These are phyloP conservation scores for Ganoderma leucocontextum DNA, from an alignment of 1,284 basidiomycete species.

Conservation along the genomic window DNA sequence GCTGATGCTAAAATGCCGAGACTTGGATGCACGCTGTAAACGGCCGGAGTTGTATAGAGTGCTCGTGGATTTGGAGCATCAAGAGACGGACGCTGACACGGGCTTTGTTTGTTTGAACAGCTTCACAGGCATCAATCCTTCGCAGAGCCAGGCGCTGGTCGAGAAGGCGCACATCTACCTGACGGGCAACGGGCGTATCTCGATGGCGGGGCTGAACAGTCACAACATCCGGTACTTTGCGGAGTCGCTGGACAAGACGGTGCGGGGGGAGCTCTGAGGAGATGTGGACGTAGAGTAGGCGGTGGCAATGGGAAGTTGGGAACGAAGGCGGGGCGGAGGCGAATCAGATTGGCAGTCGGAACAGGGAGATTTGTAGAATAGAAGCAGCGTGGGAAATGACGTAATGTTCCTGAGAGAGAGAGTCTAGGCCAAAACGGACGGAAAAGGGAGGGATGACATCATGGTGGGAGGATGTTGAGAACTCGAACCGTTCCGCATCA, in stretches of 20 bases:
- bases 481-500: conserved; percentile 31
- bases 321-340: conserved; percentile 2
- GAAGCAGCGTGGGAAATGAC: conserved; percentile 37
- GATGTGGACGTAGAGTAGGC: conserved; percentile 8
- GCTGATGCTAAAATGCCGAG: background rate
- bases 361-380: conserved; percentile 22
- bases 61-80: conserved; percentile 26
- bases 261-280: conserved; percentile 60
- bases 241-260: conserved; percentile 74
- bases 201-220: conserved; percentile 85
- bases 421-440: conserved; percentile 23
- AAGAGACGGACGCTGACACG: conserved; percentile 19
- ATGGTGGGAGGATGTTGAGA: conserved; percentile 33
- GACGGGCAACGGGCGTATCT: conserved; percentile 87
- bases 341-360: conserved; percentile 3
- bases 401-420: conserved; percentile 32
- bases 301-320: conserved; percentile 10
- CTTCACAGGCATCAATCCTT: conserved; percentile 79
- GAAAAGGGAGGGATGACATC: conserved; percentile 35
- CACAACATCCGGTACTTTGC: conserved; percentile 84
- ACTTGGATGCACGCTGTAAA: background rate
- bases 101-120: conserved; percentile 48
- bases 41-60: background rate
- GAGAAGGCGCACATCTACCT: conserved; percentile 90
- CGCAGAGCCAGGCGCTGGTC: conserved; percentile 77